A percentile compares a stretch with the other conserved stretches of the same genome.
These are phyloP conservation scores for Leucocoprinus leucothites DNA, from an alignment of 768 basidiomycete species.

Conservation along the genomic window DNA sequence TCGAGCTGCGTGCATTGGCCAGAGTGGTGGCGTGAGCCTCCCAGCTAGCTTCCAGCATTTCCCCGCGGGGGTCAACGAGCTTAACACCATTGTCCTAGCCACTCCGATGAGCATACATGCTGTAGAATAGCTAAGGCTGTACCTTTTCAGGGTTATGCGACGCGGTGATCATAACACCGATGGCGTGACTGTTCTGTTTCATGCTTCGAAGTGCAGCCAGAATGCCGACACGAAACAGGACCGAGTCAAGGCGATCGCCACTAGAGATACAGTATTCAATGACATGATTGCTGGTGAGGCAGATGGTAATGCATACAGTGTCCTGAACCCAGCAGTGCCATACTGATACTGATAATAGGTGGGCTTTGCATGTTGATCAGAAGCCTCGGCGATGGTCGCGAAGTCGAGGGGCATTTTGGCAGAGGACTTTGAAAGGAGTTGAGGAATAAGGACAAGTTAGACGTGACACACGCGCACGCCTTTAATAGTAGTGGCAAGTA, in stretches of 20 bases:
- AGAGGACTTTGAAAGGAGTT: neutral
- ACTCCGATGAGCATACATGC: slow-evolving; percentile 10
- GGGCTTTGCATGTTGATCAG: slow-evolving; percentile 73
- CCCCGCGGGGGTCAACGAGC: slow-evolving; percentile 93
- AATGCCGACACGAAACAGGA: slow-evolving; percentile 91
- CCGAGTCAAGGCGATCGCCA: slow-evolving; percentile 73
- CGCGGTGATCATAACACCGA: slow-evolving; percentile 99
- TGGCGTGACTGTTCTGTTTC: slow-evolving; percentile 83
- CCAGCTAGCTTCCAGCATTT: slow-evolving; percentile 96
- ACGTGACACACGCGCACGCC: neutral
- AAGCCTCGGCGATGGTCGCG: slow-evolving; percentile 43
- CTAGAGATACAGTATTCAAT: slow-evolving; percentile 33
- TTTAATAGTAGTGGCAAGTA: neutral
- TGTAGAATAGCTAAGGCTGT: slow-evolving; percentile 20
- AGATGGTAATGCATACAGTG: slow-evolving; percentile 53
- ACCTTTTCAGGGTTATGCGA: slow-evolving; percentile 99
- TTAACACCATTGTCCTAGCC: slow-evolving; percentile 98
- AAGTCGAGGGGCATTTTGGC: slow-evolving; percentile 22
- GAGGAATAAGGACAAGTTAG: neutral
- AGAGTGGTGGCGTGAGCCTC: slow-evolving; percentile 83
- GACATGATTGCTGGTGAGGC: neutral
- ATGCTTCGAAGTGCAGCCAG: slow-evolving; percentile 90
- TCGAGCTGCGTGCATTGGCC: slow-evolving; percentile 77
- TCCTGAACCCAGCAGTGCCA: slow-evolving; percentile 95
- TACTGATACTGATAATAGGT: slow-evolving; percentile 70